A percentile compares a stretch with the other conserved stretches of the same genome.
Conservation (phyloP, 2,329 filamentous ascomycete species). For the Talaromyces sp. region DNA sequence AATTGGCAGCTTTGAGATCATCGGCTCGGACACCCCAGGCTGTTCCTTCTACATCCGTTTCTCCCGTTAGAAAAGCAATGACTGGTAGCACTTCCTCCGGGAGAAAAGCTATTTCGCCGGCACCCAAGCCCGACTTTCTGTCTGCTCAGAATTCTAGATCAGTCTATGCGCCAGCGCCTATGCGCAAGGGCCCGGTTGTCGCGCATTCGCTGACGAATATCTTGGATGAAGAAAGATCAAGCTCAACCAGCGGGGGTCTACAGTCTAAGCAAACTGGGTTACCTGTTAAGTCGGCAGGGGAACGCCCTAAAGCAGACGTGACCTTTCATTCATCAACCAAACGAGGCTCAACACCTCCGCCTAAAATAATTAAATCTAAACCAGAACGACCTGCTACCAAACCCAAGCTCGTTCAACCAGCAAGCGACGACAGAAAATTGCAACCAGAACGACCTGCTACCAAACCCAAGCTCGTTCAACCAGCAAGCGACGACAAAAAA, state of each 20-base stretch:
- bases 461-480: slow-evolving; percentile 3
- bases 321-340: background rate
- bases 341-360: background rate
- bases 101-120: background rate
- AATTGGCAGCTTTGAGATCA: slow-evolving; percentile 30
- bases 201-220: slow-evolving; percentile 13
- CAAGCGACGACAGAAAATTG: background rate
- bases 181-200: slow-evolving; percentile 15
- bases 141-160: slow-evolving; percentile 17
- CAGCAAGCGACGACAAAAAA: background rate
- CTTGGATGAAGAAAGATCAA: background rate
- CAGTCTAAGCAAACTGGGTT: background rate
- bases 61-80: slow-evolving; percentile 5
- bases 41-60: slow-evolving; percentile 4
- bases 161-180: slow-evolving; percentile 23
- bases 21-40: slow-evolving; percentile 13
- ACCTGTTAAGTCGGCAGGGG: background rate
- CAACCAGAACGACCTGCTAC: background rate
- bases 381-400: background rate
- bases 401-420: slow-evolving; percentile 2
- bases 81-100: background rate
- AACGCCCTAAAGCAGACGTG: background rate
- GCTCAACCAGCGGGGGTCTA: background rate
- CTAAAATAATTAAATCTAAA: slow-evolving; percentile 8
- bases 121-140: slow-evolving; percentile 17